These are phyloP conservation scores for Rutstroemia sp. DNA, from an alignment of 2,329 filamentous ascomycete species.

Conservation along the genomic window DNA sequence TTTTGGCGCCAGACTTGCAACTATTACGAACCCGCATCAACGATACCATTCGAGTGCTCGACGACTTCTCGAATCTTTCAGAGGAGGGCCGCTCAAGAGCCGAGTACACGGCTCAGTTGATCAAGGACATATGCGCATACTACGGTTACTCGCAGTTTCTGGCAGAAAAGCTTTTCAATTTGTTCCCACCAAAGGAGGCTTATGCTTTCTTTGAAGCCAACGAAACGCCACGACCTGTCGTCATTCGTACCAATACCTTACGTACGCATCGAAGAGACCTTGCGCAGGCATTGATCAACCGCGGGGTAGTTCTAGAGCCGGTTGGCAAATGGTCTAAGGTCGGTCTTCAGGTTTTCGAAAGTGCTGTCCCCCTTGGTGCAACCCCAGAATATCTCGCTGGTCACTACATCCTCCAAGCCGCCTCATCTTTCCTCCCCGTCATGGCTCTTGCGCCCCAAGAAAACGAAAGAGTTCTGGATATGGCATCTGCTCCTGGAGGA, in stretches of 20 bases:
- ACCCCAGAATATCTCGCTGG: slow-evolving; percentile 96
- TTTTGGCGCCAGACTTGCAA: slow-evolving; percentile 83
- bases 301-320: slow-evolving; percentile 90
- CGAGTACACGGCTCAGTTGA: slow-evolving; percentile 79
- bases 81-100: slow-evolving; percentile 75
- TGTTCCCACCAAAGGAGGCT: slow-evolving; percentile 88
- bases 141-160: slow-evolving; percentile 93
- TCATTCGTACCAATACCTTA: slow-evolving; percentile 94
- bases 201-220: slow-evolving; percentile 99
- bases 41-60: slow-evolving; percentile 84
- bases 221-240: slow-evolving; percentile 86
- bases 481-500: slow-evolving; percentile 92
- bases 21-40: slow-evolving; percentile 83
- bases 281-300: slow-evolving; percentile 89
- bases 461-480: slow-evolving; percentile 80
- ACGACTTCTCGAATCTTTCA: slow-evolving; percentile 75
- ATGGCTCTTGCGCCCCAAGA: slow-evolving; percentile 96
- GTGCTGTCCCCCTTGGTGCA: slow-evolving; percentile 70
- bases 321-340: slow-evolving; percentile 99
- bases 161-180: slow-evolving; percentile 89
- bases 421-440: slow-evolving; percentile 91
- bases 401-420: slow-evolving; percentile 96
- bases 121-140: slow-evolving; percentile 91
- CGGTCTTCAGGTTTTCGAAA: slow-evolving; percentile 92
- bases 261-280: slow-evolving; percentile 70